Evolutionary conservation across 495 filamentous ascomycete species (phyloP), one percentile per base, ranked within the genome.

Genomic region (Penicillium lividum): DNA sequence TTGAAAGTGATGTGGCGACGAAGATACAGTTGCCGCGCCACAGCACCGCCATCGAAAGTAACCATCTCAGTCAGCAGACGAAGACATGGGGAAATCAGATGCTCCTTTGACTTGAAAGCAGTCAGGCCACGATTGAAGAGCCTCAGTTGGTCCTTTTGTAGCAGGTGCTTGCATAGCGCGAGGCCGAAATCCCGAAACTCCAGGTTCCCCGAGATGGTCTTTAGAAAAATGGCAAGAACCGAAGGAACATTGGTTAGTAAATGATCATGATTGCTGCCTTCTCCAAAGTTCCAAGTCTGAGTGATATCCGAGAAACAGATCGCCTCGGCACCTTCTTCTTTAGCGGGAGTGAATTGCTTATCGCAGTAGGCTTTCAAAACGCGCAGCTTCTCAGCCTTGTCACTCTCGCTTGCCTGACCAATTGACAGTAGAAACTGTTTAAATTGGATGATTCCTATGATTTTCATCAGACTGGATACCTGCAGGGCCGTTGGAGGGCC

Each of bases 21-120:
- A 28, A 83, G 76, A 64, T 91, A 92, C 28, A 95, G 73, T 42
- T 83, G 80, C 40, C 82, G 84, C 11, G 91, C 89, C 22, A 89
- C 76, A 40, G 83, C 83, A 15, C 92, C 92, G 7, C 91, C 92
- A 73, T 96, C 91, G 62, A 93, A 92, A 30, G 79, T 83, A 13
- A 88, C 81, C 5, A 90, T 78, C 72, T 97, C 91, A 22, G 84
- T 88, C 48, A 97, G 79, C 47, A 97, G 77, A 56, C 91, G 82
- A 45, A 97, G 70, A 43, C 86, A 89, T 0, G 92, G 91, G 3
- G 89, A 92, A 58, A 97, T 92, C 42, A 96, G 75, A 73, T 89
- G 89, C 36, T 93, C 88, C 64, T 93, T 96, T 3, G 81, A 76
- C 67, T 88, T 91, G 3, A 84, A 82, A 4, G 89, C 85, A 3